phyloP scores from a whole-genome alignment of 1,139 yeast genomes.

The Groenewaldozyma sp. region DNA sequence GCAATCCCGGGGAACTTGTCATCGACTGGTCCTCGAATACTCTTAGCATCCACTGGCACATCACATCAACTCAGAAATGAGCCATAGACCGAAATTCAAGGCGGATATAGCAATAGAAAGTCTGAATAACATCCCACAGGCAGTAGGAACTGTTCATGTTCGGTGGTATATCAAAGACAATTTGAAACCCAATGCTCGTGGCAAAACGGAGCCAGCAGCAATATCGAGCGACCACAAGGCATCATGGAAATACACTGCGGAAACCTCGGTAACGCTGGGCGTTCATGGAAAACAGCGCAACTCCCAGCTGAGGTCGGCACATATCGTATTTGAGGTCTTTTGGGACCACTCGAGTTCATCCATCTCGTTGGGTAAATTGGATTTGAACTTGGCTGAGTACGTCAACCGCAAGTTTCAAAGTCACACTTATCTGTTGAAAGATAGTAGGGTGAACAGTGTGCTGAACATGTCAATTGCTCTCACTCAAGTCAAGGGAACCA shows the following conservation, averaged over 20 bases:
- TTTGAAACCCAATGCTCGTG: slow-evolving; percentile 34
- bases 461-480: slow-evolving; percentile 43
- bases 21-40: no score
- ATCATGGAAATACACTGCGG: slow-evolving; percentile 37
- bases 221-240: slow-evolving; percentile 40
- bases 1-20: no score
- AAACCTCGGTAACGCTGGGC: slow-evolving; percentile 34
- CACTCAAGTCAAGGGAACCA: slow-evolving; percentile 38
- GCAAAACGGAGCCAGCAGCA: slow-evolving; percentile 36
- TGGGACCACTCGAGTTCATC: slow-evolving; percentile 30
- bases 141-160: slow-evolving; percentile 58
- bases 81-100: slow-evolving; percentile 50
- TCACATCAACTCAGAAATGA: no score
- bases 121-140: slow-evolving; percentile 72
- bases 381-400: slow-evolving; percentile 65
- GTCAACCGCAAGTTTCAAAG: slow-evolving; percentile 45
- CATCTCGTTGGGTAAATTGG: slow-evolving; percentile 54
- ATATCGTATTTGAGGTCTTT: slow-evolving; percentile 30
- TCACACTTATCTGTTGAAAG: slow-evolving; percentile 60
- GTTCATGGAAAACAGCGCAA: slow-evolving; percentile 27
- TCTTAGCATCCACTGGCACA: no score
- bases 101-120: slow-evolving; percentile 55
- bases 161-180: slow-evolving; percentile 47
- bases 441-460: slow-evolving; percentile 77
- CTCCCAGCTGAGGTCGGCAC: slow-evolving; percentile 22